Percentiles rank a stretch among this genome's conserved stretches.
These are phyloP conservation scores for Cyberlindnera xylosilytica DNA, from an alignment of 805 yeast genomes.

Conservation along the genomic window DNA sequence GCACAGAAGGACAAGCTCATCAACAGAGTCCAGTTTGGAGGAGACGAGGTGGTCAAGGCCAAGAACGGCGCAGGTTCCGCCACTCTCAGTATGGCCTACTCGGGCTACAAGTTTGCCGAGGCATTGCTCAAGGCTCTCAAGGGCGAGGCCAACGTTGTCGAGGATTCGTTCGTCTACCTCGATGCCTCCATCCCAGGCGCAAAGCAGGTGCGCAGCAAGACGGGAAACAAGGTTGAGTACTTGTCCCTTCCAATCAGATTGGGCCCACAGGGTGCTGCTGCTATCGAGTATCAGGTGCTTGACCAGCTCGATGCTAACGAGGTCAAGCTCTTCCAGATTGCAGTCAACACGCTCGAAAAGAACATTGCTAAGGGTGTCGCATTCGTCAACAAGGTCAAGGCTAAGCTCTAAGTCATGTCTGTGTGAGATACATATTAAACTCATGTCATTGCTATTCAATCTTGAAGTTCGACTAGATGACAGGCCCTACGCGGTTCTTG, in stretches of 20 bases:
- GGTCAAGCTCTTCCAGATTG: conserved; percentile 51
- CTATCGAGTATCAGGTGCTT: conserved; percentile 53
- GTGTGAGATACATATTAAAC: too few species aligned
- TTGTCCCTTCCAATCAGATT: conserved; percentile 64
- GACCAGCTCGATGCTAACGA: conserved; percentile 49
- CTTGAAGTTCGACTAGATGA: too few species aligned
- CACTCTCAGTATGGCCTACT: conserved; percentile 93
- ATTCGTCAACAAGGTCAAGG: conserved; percentile 34
- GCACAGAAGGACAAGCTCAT: conserved; percentile 44
- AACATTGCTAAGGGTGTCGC: conserved; percentile 59
- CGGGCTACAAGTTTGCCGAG: conserved; percentile 80
- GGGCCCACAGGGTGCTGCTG: conserved; percentile 50
- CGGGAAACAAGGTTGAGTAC: conserved; percentile 33
- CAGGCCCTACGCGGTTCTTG: too few species aligned
- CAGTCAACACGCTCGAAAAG: conserved; percentile 49
- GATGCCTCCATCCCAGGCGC: conserved; percentile 32
- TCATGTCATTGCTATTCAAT: too few species aligned
- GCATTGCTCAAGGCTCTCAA: conserved; percentile 32
- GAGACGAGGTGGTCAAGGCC: conserved; percentile 95
- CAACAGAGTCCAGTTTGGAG: conserved; percentile 92
- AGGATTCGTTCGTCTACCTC: conserved; percentile 51
- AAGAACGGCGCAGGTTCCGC: conserved; percentile 95
- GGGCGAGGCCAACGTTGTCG: conserved; percentile 35
- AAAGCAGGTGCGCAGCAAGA: conserved; percentile 21
- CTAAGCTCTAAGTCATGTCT: conserved; percentile 19